These are phyloP conservation scores for Pichia sp. DNA, from an alignment of 1,139 yeast genomes.

Conservation along the genomic window DNA sequence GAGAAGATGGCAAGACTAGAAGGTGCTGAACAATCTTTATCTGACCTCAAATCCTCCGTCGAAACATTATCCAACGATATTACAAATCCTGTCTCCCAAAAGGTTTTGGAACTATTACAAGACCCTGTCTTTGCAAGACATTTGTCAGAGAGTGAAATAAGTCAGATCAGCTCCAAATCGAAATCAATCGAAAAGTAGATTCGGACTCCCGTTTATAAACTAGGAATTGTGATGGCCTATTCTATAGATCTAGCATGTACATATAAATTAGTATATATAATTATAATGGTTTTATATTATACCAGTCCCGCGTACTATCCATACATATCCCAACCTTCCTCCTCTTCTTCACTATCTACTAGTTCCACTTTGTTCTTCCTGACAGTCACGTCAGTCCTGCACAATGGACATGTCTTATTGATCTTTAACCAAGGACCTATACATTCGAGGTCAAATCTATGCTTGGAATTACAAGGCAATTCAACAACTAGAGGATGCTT, in stretches of 20 bases:
- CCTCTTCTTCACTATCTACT: conserved; percentile 59
- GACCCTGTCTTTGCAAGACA: conserved; percentile 59
- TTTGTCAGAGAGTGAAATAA: conserved; percentile 29
- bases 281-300: not conserved
- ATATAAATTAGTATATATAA: not conserved
- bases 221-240: not conserved
- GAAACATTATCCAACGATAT: conserved; percentile 24
- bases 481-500: conserved; percentile 74
- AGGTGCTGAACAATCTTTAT: conserved; percentile 18
- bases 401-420: conserved; percentile 82
- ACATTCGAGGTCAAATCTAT: conserved; percentile 84
- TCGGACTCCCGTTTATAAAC: conserved; percentile 6
- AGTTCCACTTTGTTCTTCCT: conserved; percentile 35
- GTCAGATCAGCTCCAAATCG: conserved; percentile 21
- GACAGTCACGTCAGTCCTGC: conserved; percentile 63
- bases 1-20: conserved; percentile 31
- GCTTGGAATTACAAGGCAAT: conserved; percentile 70
- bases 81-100: conserved; percentile 59
- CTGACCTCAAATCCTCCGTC: conserved; percentile 23
- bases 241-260: not conserved
- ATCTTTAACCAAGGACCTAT: conserved; percentile 83
- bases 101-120: conserved; percentile 67
- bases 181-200: not conserved
- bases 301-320: conserved; percentile 21
- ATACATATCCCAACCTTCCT: conserved; percentile 46